Conservation (phyloP, 2,329 filamentous ascomycete species). For the Berkeleyomyces basicola region DNA sequence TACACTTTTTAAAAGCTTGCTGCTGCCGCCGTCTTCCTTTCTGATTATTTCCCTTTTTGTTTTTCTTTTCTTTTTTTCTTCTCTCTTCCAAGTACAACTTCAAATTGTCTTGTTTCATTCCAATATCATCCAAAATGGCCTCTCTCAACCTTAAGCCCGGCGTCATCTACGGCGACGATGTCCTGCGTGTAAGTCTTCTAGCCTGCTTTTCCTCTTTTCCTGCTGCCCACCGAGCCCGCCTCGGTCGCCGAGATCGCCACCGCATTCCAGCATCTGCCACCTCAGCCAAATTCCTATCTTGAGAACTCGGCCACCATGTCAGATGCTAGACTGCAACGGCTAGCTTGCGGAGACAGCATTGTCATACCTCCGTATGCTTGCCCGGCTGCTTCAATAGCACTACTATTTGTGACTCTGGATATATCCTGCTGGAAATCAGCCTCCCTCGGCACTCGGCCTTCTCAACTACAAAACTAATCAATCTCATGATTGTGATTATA, state of each 20-base stretch:
- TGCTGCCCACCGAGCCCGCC: neutral
- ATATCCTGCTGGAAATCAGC: no score
- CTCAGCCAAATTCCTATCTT: neutral
- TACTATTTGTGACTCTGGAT: no score
- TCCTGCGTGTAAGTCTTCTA: constrained; percentile 22
- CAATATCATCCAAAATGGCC: constrained; percentile 17
- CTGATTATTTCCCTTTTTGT: constrained; percentile 6
- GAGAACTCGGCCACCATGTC: neutral
- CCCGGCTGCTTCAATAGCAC: neutral
- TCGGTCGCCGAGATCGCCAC: neutral
- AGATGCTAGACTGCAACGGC: neutral
- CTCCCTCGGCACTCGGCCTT: no score
- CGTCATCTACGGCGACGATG: constrained; percentile 38
- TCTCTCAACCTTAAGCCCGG: constrained; percentile 35
- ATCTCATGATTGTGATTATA: constrained; percentile 10
- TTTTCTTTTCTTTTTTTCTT: constrained; percentile 1
- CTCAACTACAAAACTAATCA: neutral
- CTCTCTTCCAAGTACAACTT: constrained; percentile 6
- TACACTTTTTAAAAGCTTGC: constrained; percentile 1
- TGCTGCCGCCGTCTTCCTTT: constrained; percentile 2
- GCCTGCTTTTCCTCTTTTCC: neutral
- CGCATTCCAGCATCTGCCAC: neutral
- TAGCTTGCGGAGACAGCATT: no score
- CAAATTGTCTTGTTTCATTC: constrained; percentile 7
- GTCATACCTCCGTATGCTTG: no score